Evolutionary conservation across 2,329 filamentous ascomycete genomes (phyloP).

Genomic region (Aspergillus brunneoviolaceus): DNA sequence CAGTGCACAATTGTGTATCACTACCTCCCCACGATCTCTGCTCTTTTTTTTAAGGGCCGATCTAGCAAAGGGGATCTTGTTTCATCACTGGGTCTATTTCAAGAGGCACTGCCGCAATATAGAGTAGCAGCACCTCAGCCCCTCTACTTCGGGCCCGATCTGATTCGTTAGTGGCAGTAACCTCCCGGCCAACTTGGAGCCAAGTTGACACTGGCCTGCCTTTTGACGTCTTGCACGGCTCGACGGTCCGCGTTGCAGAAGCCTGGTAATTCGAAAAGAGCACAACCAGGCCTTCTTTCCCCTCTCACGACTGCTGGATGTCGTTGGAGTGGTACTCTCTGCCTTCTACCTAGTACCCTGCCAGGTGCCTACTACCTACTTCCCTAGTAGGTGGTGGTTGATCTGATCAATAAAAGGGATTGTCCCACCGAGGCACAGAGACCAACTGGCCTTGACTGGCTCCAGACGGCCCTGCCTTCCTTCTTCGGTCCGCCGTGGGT

Average conservation of each 20-base stretch:
- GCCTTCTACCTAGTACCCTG: background rate
- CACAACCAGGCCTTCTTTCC: background rate
- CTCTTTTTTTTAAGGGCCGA: background rate
- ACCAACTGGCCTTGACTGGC: background rate
- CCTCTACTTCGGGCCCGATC: slow-evolving; percentile 23
- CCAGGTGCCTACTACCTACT: background rate
- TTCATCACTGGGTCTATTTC: slow-evolving; percentile 14
- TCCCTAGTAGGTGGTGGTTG: slow-evolving; percentile 6
- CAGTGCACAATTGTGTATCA: background rate
- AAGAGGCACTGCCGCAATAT: slow-evolving; percentile 25
- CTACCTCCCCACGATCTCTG: background rate
- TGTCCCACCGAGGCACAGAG: background rate
- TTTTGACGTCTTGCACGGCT: slow-evolving; percentile 13
- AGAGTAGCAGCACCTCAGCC: slow-evolving; percentile 11
- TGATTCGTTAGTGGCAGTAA: slow-evolving; percentile 24
- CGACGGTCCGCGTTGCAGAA: slow-evolving; percentile 8
- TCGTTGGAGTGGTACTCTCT: background rate
- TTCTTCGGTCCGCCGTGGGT: slow-evolving; percentile 2
- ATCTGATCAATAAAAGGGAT: background rate
- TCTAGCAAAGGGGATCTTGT: background rate
- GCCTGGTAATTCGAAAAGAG: slow-evolving; percentile 1
- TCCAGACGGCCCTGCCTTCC: slow-evolving; percentile 1
- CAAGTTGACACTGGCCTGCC: slow-evolving; percentile 20
- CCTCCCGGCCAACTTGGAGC: slow-evolving; percentile 20
- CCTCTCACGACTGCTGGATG: background rate